Evolutionary conservation across 2,329 filamentous ascomycete genomes (phyloP).

Genomic region (Fusarium transvaalense): DNA sequence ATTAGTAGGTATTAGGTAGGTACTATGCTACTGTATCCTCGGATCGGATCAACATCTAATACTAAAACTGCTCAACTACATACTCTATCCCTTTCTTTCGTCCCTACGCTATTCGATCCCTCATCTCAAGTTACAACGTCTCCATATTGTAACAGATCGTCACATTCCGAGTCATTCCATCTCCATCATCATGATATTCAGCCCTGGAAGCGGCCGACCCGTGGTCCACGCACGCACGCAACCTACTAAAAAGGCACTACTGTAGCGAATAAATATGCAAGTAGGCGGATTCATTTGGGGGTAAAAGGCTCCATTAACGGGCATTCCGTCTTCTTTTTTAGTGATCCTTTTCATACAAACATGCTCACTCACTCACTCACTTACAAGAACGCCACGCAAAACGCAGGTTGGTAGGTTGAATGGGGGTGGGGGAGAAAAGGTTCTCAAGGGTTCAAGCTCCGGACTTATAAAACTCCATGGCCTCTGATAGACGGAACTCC

Average conservation of each 20-base stretch:
- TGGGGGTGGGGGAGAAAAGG: conserved; percentile 28
- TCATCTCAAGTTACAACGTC: background rate
- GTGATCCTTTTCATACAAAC: conserved; percentile 11
- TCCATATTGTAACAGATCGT: conserved; percentile 12
- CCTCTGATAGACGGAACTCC: conserved; percentile 43
- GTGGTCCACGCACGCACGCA: background rate
- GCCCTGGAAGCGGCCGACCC: background rate
- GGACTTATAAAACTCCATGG: conserved; percentile 47
- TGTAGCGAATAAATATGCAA: background rate
- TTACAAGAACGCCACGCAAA: conserved; percentile 21
- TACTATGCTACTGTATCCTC: conserved; percentile 22
- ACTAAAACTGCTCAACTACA: background rate
- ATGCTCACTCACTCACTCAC: conserved; percentile 4
- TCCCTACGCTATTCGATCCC: background rate
- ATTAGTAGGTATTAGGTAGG: too few species aligned
- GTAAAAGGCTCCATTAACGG: conserved; percentile 27
- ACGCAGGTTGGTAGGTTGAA: conserved; percentile 23
- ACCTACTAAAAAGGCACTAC: background rate
- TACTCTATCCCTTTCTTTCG: background rate
- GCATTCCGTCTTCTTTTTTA: conserved; percentile 15
- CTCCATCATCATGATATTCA: background rate
- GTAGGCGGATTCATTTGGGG: conserved; percentile 43
- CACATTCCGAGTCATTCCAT: background rate
- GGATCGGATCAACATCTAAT: conserved; percentile 18
- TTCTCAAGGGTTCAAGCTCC: conserved; percentile 23